phyloP scores from a whole-genome alignment of 805 yeast species.

The Phaffomyces opuntiae region DNA sequence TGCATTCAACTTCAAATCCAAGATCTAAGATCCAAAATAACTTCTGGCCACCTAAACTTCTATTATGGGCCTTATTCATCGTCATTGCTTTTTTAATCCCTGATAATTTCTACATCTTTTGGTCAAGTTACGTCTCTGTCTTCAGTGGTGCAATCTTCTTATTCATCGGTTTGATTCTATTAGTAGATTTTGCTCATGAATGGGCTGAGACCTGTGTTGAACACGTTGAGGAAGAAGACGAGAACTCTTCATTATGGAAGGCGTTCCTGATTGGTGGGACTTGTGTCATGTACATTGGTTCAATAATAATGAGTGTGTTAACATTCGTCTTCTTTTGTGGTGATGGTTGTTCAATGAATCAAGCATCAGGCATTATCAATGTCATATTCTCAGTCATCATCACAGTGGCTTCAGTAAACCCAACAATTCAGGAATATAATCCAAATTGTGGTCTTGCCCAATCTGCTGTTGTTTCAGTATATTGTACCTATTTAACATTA shows the following conservation, averaged over 20 bases:
- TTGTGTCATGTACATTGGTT: conserved; percentile 69
- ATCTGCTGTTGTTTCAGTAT: conserved; percentile 89
- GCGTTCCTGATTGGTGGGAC: conserved; percentile 82
- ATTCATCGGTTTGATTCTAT: conserved; percentile 79
- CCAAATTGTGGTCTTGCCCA: conserved; percentile 97
- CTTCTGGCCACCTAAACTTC: conserved; percentile 75
- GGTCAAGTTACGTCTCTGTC: conserved; percentile 88
- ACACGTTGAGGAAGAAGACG: conserved; percentile 78
- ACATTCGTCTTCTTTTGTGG: conserved; percentile 84
- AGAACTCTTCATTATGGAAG: conserved; percentile 61
- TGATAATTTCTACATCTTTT: conserved; percentile 75
- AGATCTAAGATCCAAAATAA: conserved; percentile 86
- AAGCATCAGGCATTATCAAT: conserved; percentile 77
- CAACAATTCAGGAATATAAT: conserved; percentile 82
- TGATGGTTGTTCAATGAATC: conserved; percentile 80
- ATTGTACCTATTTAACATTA: conserved; percentile 85
- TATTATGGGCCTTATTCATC: conserved; percentile 49
- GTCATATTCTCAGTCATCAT: conserved; percentile 56
- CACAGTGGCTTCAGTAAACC: conserved; percentile 68
- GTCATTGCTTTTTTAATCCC: conserved; percentile 72
- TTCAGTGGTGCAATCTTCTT: conserved; percentile 78
- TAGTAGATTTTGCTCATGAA: conserved; percentile 96
- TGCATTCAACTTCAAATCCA: conserved; percentile 69
- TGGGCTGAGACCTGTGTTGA: conserved; percentile 97
- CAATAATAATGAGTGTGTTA: conserved; percentile 62